Evolutionary conservation across 1,284 basidiomycete species (phyloP), one percentile per base, ranked within the genome.

Genomic region (Leccinum pachyderme): DNA sequence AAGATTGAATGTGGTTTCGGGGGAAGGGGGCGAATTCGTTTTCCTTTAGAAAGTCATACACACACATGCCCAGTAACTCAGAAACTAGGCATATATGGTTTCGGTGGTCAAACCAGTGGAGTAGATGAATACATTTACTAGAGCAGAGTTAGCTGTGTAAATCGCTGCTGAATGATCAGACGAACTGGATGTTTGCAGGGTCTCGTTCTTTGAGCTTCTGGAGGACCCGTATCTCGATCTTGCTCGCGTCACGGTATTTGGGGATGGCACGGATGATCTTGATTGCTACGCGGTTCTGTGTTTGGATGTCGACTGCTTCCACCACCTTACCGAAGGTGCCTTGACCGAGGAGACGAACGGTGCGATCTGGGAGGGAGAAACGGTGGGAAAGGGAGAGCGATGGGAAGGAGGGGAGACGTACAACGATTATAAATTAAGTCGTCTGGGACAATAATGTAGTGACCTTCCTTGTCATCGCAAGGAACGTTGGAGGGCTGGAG

Each of bases 261-360:
- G 92, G 94, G 47, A 98, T 93, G 32, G 93, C 92, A 49, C 95
- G 86, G 65, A 99, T 99, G 61, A 99, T 95, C 82, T 99, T 99
- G 79, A 99, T 95, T 43, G 97, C 97, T 25, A 99, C 96, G 67
- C 86, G 82, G 63, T 79, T 81, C 62, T 87, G 85, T 53, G 82
- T 87, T 61, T 88, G 81, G 35, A 84, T 84, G 75, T 98, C 93
- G 65, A 90, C 74, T 35, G 95, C 95, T 71, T 98, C 93, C 53
- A 99, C 95, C 28, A 99, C 97, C 74, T 99, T 99, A 62, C 97
- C 97, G 68, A 99, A 99, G 7, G 97, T 99, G 6, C 97, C 97
- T 76, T 99, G 97, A 15, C 97, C 97, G 3, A 99, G 80, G 39
- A 96, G 78, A 53, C 87, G 82, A 52, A 95, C 84, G 53, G 96